Percentiles rank a stretch among this genome's conserved stretches.
Conservation (phyloP, 208 protist genomes). For the Entamoeba histolytica region DNA sequence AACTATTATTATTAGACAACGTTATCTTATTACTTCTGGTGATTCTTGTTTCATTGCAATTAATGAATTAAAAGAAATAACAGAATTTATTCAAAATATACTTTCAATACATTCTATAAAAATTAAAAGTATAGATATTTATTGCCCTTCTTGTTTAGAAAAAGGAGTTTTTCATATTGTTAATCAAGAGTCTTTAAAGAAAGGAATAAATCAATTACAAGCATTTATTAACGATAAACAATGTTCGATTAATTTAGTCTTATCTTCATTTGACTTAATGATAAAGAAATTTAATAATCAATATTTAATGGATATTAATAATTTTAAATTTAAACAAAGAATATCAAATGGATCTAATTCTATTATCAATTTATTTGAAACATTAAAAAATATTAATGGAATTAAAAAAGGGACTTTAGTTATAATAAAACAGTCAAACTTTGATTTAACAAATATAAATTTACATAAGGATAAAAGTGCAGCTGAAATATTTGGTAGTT, state of each 20-base stretch:
- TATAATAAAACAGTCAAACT: not conserved
- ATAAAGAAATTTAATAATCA: not conserved
- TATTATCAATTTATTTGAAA: not conserved
- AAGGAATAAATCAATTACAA: not conserved
- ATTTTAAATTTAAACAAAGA: not conserved
- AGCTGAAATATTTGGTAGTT: not conserved
- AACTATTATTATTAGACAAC: not conserved
- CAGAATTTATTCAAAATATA: too few species aligned
- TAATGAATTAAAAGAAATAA: not conserved
- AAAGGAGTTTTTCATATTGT: not conserved
- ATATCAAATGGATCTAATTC: not conserved
- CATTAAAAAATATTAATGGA: not conserved
- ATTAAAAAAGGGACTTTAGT: not conserved
- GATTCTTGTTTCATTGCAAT: not conserved
- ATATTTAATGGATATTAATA: not conserved
- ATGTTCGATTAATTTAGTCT: not conserved
- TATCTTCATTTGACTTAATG: not conserved
- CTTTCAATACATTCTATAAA: not conserved
- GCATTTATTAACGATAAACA: not conserved
- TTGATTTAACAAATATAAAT: not conserved
- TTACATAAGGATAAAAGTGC: not conserved
- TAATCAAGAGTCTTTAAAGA: not conserved
- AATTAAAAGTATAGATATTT: not conserved
- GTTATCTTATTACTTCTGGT: not conserved
- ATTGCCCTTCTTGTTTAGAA: not conserved